Conservation (phyloP, 176 grass and related monocot genomes). For the Dendrocalamus sinicus region DNA sequence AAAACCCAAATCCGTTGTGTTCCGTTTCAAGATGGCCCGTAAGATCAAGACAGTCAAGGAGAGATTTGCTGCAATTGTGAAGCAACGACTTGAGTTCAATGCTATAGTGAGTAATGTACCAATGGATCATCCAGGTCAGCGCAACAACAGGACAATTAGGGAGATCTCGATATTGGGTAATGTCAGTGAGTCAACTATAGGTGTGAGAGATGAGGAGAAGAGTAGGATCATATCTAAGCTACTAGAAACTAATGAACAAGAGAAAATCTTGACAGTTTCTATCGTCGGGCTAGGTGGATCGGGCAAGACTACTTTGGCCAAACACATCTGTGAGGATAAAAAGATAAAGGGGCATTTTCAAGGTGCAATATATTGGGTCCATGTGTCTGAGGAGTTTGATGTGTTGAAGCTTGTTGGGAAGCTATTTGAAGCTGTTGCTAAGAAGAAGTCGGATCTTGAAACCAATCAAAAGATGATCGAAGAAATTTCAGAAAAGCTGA, state of each 20-base stretch:
- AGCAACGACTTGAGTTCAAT: not conserved
- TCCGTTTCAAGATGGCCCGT: not conserved
- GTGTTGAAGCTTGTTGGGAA: not conserved
- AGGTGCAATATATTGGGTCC: not conserved
- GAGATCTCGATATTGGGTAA: not conserved
- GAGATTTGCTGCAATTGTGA: not conserved
- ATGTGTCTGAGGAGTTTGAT: conserved; percentile 33
- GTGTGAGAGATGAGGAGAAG: conserved; percentile 16
- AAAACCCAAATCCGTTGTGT: not conserved
- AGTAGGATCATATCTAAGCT: not conserved
- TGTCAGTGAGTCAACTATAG: not conserved
- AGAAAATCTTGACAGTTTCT: not conserved
- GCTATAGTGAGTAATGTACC: not conserved
- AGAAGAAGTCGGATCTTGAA: not conserved
- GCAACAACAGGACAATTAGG: not conserved
- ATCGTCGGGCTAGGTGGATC: conserved; percentile 39
- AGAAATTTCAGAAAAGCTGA: not conserved
- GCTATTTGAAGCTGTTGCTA: not conserved
- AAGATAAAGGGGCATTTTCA: not conserved
- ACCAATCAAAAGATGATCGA: not conserved
- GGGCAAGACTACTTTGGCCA: conserved; percentile 44
- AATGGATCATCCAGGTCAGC: not conserved
- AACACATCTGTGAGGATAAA: not conserved
- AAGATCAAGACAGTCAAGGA: not conserved
- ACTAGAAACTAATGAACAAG: not conserved